phyloP scores from a whole-genome alignment of 2,329 filamentous ascomycete genomes.

The Talaromyces sp. region DNA sequence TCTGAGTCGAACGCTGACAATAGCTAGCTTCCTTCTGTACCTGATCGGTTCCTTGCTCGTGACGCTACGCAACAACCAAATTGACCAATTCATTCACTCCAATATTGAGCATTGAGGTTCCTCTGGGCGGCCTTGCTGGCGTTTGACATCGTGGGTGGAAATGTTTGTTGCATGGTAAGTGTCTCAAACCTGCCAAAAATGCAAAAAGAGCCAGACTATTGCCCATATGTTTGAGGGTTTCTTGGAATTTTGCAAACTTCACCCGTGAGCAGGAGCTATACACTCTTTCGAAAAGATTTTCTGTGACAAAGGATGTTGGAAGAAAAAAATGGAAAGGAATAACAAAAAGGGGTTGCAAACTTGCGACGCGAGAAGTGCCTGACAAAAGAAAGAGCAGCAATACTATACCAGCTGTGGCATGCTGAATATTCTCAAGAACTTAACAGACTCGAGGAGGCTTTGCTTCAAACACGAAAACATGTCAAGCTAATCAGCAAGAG shows the following conservation, averaged over 20 bases:
- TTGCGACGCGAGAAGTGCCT: slow-evolving; percentile 6
- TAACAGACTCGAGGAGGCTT: slow-evolving; percentile 1
- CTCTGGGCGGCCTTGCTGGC: no score
- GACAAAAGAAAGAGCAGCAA: not conserved
- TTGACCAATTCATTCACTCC: no score
- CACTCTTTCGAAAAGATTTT: not conserved
- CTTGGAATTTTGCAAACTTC: slow-evolving; percentile 9
- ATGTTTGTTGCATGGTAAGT: no score
- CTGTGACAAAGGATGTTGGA: not conserved
- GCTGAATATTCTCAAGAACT: not conserved
- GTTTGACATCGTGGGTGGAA: no score
- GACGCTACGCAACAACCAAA: no score
- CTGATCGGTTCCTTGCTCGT: no score
- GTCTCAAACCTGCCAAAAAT: no score
- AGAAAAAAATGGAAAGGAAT: not conserved
- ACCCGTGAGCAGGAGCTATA: slow-evolving; percentile 8
- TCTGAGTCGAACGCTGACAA: no score
- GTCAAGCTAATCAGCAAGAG: not conserved
- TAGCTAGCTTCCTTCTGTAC: no score
- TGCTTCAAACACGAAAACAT: slow-evolving; percentile 2
- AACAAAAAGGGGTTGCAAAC: slow-evolving; percentile 3
- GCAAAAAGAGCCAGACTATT: no score
- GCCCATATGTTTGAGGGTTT: not conserved
- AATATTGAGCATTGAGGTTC: no score
- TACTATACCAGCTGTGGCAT: not conserved